Evolutionary conservation across 805 yeast species (phyloP), one percentile per base, ranked within the genome.

Genomic region (Candida vartiovaarae): DNA sequence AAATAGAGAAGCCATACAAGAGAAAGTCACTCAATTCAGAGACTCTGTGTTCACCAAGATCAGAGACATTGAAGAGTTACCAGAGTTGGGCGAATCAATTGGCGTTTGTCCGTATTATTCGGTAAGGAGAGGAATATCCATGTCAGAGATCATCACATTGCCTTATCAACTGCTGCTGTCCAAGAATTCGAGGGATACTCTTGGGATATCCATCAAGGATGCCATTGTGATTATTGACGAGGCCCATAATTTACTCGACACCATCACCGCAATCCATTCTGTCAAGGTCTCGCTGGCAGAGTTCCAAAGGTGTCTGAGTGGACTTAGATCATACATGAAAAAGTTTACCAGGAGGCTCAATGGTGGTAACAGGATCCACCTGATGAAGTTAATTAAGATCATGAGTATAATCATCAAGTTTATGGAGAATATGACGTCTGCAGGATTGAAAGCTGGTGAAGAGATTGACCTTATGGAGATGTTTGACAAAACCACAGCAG

Each of bases 191-290:
- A 68, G 96, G 52, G 70, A 71, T 5, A 67, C 78, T 0, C 57
- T 89, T 36, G 75, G 76, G 1, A 57, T 90, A 5, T 71, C 80
- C 34, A 55, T 90, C 8, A 71, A 73, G 41, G 74, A 78, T 44
- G 71, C 90, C 1, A 73, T 90, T 3, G 78, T 91, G 1, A 75
- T 91, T 5, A 80, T 90, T 27, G 98, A 90, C 60, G 98, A 90
- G 59, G 97, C 97, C 0, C 98, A 90, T 58, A 90, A 90, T 58
- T 64, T 90, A 36, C 58, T 88, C 28, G 96, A 89, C 52, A 80
- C 90, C 0, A 76, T 90, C 3, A 75, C 82, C 2, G 65, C 83
- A 2, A 65, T 91, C 48, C 74, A 83, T 54, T 86, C 96, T 0
- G 71, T 79, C 2, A 61, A 73, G 4, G 65, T 90, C 1, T 65